A percentile compares a stretch with the other conserved stretches of the same genome.
phyloP scores from a whole-genome alignment of 345 rosid species.

The Euclidium syriacum region DNA sequence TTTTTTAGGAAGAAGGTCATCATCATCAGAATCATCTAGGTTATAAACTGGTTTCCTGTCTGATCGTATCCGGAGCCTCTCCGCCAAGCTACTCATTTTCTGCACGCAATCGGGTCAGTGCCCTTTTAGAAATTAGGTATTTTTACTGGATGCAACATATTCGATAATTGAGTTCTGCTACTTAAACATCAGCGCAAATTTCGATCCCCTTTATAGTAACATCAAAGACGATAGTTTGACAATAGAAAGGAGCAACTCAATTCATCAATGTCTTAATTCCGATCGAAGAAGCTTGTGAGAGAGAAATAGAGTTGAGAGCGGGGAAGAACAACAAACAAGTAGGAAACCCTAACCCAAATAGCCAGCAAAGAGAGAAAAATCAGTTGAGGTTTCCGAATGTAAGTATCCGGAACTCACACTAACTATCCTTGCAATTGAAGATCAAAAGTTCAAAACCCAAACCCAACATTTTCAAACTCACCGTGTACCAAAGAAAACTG shows the following conservation, averaged over 20 bases:
- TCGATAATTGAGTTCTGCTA: background rate
- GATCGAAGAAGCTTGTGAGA: slow-evolving; percentile 3
- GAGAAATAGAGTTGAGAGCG: background rate
- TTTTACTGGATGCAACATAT: slow-evolving; percentile 1
- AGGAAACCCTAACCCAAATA: slow-evolving; percentile 2
- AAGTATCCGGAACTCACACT: background rate
- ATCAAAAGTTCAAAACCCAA: slow-evolving; percentile 2
- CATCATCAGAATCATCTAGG: slow-evolving; percentile 92
- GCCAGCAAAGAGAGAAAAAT: background rate
- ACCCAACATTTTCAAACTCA: background rate
- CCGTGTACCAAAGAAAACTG: background rate
- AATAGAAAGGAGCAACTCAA: background rate
- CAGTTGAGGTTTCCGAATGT: slow-evolving; percentile 8
- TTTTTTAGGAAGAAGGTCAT: slow-evolving; percentile 55
- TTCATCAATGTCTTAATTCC: background rate
- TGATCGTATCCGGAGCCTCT: slow-evolving; percentile 86
- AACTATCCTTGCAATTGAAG: background rate
- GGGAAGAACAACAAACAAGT: background rate
- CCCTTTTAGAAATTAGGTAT: background rate
- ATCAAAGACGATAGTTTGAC: background rate
- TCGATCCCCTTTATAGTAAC: background rate
- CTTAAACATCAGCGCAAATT: background rate
- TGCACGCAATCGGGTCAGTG: slow-evolving; percentile 6
- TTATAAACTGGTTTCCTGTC: slow-evolving; percentile 82
- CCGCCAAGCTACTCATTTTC: slow-evolving; percentile 94